Percentiles rank a stretch among this genome's conserved stretches.
Conservation (phyloP, 495 filamentous ascomycete genomes). For the Aspergillus affinis region DNA sequence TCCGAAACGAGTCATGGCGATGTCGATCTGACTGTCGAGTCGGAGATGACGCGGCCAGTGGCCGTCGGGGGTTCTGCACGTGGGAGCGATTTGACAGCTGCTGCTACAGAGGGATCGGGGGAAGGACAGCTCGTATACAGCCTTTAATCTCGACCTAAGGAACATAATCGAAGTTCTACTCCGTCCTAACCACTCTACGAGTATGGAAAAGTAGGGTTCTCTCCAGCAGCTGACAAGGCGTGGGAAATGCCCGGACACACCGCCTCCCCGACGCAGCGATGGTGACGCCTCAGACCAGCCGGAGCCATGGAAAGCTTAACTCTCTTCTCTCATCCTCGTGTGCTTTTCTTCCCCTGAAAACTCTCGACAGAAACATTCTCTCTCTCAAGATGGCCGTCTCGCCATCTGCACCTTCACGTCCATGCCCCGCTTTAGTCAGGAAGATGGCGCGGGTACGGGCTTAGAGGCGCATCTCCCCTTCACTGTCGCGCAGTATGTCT, state of each 20-base stretch:
- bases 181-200: too few relatives aligned
- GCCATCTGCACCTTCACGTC: neutral
- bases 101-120: too few relatives aligned
- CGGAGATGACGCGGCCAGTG: neutral
- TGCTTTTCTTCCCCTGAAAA: neutral
- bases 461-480: slow-evolving; percentile 3
- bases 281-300: neutral
- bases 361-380: neutral
- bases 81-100: too few relatives aligned
- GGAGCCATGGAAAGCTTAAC: neutral
- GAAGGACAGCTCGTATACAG: too few relatives aligned
- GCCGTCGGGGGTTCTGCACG: too few relatives aligned
- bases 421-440: slow-evolving; percentile 7
- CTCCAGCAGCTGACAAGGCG: too few relatives aligned
- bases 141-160: too few relatives aligned
- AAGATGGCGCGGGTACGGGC: slow-evolving; percentile 2
- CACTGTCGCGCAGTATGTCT: slow-evolving; percentile 6
- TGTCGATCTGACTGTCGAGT: neutral
- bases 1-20: neutral
- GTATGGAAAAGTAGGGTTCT: too few relatives aligned
- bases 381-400: neutral
- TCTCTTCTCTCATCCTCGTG: neutral
- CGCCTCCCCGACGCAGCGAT: neutral
- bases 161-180: too few relatives aligned
- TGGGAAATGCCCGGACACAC: neutral